Base-by-base conservation (phyloP, 805 yeast species). In the Lipomyces yamadae region DNA sequence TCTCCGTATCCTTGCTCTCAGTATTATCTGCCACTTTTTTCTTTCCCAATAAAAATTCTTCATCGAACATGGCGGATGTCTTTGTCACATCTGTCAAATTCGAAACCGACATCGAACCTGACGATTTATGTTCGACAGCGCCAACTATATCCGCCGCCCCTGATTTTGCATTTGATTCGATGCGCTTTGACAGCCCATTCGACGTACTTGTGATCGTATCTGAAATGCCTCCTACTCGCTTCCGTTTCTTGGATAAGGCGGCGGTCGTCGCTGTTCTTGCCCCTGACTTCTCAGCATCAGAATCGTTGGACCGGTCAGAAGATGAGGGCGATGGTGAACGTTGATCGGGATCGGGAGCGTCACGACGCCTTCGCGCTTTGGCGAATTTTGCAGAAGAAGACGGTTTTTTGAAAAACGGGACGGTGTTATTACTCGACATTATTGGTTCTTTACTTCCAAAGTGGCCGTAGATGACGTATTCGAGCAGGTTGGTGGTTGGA, bases 51-150 rank as follows among this genome's bases (percentile, higher is more conserved):
- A 52, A 32, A 30, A 48, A 54, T 24, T 68, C 72, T 18, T 64
- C 72, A 34, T 62, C 72, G 60, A 64, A 70, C 35, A 75, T 61
- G 8, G 68, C 65, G 63, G 71, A 63, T 39, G 67, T 72, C 57
- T 72, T 74, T 2, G 75, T 72, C 34, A 76, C 74, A 32, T 73
- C 77, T 3, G 74, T 62, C n/a, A 70, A 32, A 65, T 75, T 29
- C 73, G 61, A 7, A 75, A 67, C 63, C 32, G 59, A 56, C 10
- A 53, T 42, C 8, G 56, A 37, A 5, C 70, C 62, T 5, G 32
- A 35, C 11, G 35, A 48, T 4, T 13, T 37, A 42, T 34, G 33
- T 35, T 65, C 64, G 3, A 65, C 42, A 2, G 69, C 56, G 7
- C 73, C 72, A 24, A 71, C 11, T 10, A 71, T 61, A 2, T 45